A percentile compares a stretch with the other conserved stretches of the same genome.
phyloP scores from a whole-genome alignment of 805 yeast species.

The Candida chauliodis region DNA sequence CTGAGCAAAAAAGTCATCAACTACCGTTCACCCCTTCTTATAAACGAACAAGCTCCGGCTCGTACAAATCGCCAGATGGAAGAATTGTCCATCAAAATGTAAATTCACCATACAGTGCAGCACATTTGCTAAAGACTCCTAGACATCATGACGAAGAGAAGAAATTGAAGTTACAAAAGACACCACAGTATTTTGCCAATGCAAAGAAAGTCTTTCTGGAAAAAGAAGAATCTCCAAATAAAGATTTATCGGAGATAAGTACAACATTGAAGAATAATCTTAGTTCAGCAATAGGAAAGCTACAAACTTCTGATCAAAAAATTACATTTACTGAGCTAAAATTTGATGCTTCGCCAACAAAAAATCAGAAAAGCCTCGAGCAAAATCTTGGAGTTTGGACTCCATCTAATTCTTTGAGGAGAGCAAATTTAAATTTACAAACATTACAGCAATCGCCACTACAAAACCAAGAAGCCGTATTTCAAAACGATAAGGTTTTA shows the following conservation, averaged over 20 bases:
- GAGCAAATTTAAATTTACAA: conserved; percentile 35
- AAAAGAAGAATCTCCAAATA: conserved; percentile 12
- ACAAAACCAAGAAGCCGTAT: neutral
- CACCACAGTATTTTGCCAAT: conserved; percentile 39
- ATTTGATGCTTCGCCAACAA: conserved; percentile 26
- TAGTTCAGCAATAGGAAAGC: conserved; percentile 38
- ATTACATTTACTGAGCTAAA: conserved; percentile 31
- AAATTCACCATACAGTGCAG: conserved; percentile 25
- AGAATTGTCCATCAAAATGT: conserved; percentile 21
- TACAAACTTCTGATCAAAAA: conserved; percentile 26
- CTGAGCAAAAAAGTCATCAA: conserved; percentile 23
- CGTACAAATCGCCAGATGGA: conserved; percentile 32
- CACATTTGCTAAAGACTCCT: conserved; percentile 29
- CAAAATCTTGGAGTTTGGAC: conserved; percentile 12
- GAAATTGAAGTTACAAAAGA: conserved; percentile 26
- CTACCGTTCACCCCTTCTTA: conserved; percentile 39
- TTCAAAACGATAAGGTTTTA: conserved; percentile 6
- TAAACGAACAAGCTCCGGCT: conserved; percentile 30
- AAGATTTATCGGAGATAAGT: conserved; percentile 36
- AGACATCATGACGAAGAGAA: conserved; percentile 30
- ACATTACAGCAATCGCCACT: conserved; percentile 35
- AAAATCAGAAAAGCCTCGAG: conserved; percentile 11
- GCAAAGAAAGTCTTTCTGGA: conserved; percentile 35
- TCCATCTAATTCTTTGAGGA: conserved; percentile 20
- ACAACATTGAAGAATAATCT: conserved; percentile 33